Conservation (phyloP, 768 basidiomycete genomes). For the Naganishia vishniacii region DNA sequence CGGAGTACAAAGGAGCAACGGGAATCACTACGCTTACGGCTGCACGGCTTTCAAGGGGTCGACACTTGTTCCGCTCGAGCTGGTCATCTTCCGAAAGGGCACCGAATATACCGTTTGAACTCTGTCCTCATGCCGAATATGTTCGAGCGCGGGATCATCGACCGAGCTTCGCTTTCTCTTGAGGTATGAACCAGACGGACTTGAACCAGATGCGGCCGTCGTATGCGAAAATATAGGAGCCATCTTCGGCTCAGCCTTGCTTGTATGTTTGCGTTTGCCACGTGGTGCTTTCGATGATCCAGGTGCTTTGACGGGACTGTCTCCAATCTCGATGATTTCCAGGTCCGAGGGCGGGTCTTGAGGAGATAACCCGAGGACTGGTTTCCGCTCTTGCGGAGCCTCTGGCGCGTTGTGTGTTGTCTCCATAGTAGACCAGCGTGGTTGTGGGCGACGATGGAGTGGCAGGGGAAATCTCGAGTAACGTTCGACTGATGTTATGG, state of each 20-base stretch:
- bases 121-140: not conserved
- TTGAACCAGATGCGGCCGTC: not conserved
- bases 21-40: slow-evolving; percentile 34
- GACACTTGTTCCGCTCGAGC: slow-evolving; percentile 33
- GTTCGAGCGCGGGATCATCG: not conserved
- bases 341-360: not conserved
- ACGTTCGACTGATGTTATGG: too few species aligned
- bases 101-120: not conserved
- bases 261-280: not conserved
- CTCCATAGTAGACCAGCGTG: not conserved
- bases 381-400: not conserved
- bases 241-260: slow-evolving; percentile 1
- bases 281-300: not conserved
- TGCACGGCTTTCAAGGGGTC: slow-evolving; percentile 44
- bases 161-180: not conserved
- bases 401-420: not conserved
- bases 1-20: too few species aligned
- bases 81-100: not conserved
- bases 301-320: slow-evolving; percentile 15
- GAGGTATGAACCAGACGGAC: not conserved
- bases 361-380: not conserved
- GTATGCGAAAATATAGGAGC: slow-evolving; percentile 20
- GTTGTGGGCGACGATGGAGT: not conserved
- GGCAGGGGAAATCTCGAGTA: too few species aligned
- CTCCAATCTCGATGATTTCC: slow-evolving; percentile 17